Conservation (phyloP, 139 green algal genomes). For the Coccomyxa sp. region DNA sequence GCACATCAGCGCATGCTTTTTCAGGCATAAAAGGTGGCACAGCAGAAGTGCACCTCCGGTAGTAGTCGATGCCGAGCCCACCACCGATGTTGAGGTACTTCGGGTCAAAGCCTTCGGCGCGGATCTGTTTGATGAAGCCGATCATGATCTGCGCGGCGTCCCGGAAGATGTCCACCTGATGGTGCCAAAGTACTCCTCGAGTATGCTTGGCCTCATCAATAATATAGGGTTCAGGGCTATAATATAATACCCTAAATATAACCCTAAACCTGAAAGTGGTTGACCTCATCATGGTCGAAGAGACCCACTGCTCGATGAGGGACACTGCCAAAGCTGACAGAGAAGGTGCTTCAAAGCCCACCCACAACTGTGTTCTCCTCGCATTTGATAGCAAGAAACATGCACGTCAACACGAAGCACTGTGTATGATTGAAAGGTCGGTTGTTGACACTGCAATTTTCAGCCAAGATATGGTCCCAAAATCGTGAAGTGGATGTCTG, state of each 20-base stretch:
- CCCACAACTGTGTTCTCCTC: too few species aligned
- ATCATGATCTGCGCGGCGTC: conserved; percentile 93
- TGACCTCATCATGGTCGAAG: too few species aligned
- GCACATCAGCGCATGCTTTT: neutral
- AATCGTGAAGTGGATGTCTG: neutral
- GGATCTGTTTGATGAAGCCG: conserved; percentile 85
- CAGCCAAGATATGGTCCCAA: too few species aligned
- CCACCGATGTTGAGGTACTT: conserved; percentile 96
- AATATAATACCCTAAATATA: too few species aligned
- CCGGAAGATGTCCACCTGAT: conserved; percentile 89
- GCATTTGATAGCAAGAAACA: too few species aligned
- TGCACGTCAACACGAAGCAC: neutral
- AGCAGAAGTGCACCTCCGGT: conserved; percentile 37
- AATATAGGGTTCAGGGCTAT: too few species aligned
- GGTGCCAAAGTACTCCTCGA: neutral
- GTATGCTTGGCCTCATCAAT: too few species aligned
- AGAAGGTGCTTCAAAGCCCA: too few species aligned
- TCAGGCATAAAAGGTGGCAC: neutral
- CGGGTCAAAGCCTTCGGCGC: conserved; percentile 82
- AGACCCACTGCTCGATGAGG: neutral
- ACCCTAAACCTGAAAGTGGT: too few species aligned
- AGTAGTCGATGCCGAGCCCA: conserved; percentile 95
- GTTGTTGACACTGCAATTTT: too few species aligned
- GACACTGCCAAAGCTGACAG: too few species aligned
- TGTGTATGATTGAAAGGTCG: neutral